Conservation (phyloP, 179 eudicot species). For the Amaranthus tricolor region DNA sequence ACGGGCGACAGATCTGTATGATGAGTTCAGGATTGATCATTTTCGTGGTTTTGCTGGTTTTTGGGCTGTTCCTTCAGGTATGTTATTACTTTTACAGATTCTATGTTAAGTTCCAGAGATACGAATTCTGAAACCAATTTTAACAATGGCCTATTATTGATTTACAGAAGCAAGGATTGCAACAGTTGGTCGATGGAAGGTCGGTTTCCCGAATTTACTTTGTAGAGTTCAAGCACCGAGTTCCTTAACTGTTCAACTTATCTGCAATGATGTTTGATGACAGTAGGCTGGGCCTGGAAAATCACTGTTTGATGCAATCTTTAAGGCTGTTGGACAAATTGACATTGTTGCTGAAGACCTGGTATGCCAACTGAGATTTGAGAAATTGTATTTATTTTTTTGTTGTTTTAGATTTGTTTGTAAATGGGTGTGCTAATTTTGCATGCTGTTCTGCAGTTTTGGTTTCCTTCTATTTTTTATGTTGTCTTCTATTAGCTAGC, state of each 20-base stretch:
- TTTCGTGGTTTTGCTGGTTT: slow-evolving; percentile 97
- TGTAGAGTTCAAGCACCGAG: slow-evolving; percentile 10
- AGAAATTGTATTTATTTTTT: neutral
- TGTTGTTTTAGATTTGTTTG: slow-evolving; percentile 1
- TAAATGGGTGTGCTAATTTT: neutral
- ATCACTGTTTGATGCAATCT: slow-evolving; percentile 77
- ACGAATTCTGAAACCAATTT: neutral
- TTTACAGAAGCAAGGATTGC: slow-evolving; percentile 85
- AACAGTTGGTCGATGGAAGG: slow-evolving; percentile 84
- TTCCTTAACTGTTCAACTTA: slow-evolving; percentile 8
- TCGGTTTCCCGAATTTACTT: slow-evolving; percentile 34
- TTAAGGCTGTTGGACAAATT: slow-evolving; percentile 62
- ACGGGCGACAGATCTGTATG: slow-evolving; percentile 79
- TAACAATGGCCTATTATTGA: neutral
- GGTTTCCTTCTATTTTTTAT: neutral
- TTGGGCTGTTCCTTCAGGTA: slow-evolving; percentile 99
- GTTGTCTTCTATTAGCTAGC: neutral
- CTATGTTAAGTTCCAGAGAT: slow-evolving; percentile 1
- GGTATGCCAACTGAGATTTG: slow-evolving; percentile 43
- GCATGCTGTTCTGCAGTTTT: neutral
- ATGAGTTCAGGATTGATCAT: slow-evolving; percentile 97
- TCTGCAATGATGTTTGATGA: slow-evolving; percentile 35
- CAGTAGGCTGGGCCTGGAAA: slow-evolving; percentile 95
- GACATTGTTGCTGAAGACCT: slow-evolving; percentile 94
- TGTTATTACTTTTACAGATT: slow-evolving; percentile 19